Evolutionary conservation across 2,329 filamentous ascomycete genomes (phyloP), one percentile per base, ranked within the genome.

Genomic region (Neofusicoccum kwambonambiense): DNA sequence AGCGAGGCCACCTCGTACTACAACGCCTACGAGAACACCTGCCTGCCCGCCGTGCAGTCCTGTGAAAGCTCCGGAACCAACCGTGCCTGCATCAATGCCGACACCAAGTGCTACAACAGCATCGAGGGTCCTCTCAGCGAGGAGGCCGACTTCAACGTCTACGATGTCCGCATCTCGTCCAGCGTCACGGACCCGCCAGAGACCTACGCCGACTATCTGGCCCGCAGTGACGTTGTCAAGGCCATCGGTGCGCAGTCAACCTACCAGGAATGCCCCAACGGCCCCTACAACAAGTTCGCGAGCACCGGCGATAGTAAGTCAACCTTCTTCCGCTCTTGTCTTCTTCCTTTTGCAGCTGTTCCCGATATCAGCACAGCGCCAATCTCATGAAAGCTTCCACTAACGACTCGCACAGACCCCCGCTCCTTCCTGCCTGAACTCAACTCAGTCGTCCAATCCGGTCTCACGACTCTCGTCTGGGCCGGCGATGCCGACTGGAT

Each of bases 151-250:
- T 64, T 64, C 44, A 58, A 64, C 34, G 62, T 64, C 22, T 64
- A 64, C n/a, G 62, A 64, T 27, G 62, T 64, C 52, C 51, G 62
- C n/a, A 49, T 57, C 9, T 50, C 52, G 2, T 35, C 51, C 8
- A 50, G 52, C 12, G 62, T 41, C 19, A 49, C 52, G 5, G 51
- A 64, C 9, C 62, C 62, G 34, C 62, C 62, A 3, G 62, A 64
- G 35, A 64, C 62, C 9, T 64, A 64, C 44, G 52, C 41, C 41
- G 45, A 81, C 4, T 88, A 82, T 70, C 76, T 88, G 41, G 85
- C 82, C 69, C 77, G 83, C 58, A 76, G 79, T 8, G 80, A 80
- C 65, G 83, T 86, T 0, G 84, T 87, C 67, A 74, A 75, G 7
- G 83, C 82, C 0, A 66, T 77, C 4, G 75, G 75, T 8, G 62